Base-by-base conservation (phyloP, 768 basidiomycete genomes). In the Suillus subalutaceus region DNA sequence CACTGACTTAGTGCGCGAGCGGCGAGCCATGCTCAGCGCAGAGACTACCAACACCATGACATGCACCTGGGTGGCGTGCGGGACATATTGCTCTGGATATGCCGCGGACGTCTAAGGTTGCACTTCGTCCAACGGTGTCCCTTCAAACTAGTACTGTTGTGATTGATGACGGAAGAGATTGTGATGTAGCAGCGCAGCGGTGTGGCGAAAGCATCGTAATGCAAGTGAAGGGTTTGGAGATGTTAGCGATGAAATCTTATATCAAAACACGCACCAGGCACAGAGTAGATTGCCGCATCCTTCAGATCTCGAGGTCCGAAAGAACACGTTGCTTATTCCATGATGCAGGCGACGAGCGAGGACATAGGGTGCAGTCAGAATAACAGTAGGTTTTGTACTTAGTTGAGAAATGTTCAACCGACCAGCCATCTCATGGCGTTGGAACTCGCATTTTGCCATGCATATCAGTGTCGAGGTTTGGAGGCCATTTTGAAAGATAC, bases 311-410 rank as follows among this genome's bases (percentile, higher is more conserved):
- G 2, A 18, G 20, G 32, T 20, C 35, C 2, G 56, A 57, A 38
- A 23, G 56, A 38, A 62, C 23, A 59, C 15, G 13, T 65, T 43
- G 18, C 43, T 3, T 72, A 43, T 63, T 70, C 41, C 62, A 64
- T 68, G 67, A 74, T 76, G 73, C 77, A 73, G 72, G 73, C 56
- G 56, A 70, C 65, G 69, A 63, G 67, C 67, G 69, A 69, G 71
- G 71, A 75, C 71, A 69, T 70, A 68, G 70, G 67, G 71, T 74
- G 75, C 68, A 64, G 64, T 65, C 63, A 40, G 23, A 68, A 69
- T 43, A 62, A 63, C 8, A 23, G 72, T 69, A 75, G 68, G 48
- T 6, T 50, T 23, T 3, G 12, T 50, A 12, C n/a, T n/a, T 23
- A 12, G n/a, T 12, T n/a, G 10, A n/a, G 46, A 48, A 1, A 46